phyloP scores from a whole-genome alignment of 108 stramenopile species.

The Thalassiosira profunda region DNA sequence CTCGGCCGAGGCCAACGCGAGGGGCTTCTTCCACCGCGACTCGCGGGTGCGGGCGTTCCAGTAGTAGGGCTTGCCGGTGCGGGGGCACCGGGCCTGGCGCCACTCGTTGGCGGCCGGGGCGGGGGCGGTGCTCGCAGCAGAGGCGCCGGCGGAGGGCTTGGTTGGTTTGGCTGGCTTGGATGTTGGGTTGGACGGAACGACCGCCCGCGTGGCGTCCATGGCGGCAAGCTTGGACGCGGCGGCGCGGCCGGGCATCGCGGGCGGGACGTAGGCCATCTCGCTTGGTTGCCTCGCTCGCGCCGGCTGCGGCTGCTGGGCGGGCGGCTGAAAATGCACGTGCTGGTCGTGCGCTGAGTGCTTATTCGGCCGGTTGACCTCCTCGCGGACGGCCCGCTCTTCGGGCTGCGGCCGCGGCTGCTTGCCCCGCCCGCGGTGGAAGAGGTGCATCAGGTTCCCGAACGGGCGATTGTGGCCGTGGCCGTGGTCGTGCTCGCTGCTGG shows the following conservation, averaged over 20 bases:
- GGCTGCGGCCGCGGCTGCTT: too few species aligned
- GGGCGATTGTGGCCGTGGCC: too few species aligned
- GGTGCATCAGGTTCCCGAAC: too few species aligned
- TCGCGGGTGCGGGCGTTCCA: constrained; percentile 90
- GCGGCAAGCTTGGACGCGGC: too few species aligned
- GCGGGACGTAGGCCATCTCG: background rate
- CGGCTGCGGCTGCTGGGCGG: background rate
- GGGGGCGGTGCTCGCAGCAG: background rate
- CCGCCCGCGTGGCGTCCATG: too few species aligned
- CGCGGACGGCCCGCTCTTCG: background rate
- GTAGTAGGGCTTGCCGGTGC: constrained; percentile 88
- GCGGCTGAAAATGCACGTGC: background rate
- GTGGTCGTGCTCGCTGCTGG: too few species aligned
- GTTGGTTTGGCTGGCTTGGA: background rate
- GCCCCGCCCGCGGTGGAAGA: too few species aligned
- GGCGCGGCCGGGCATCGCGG: background rate
- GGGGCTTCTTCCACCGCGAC: constrained; percentile 95
- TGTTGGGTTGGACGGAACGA: too few species aligned
- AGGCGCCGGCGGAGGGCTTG: background rate
- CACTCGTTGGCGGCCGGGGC: constrained; percentile 33
- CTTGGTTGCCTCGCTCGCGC: background rate
- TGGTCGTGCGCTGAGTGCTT: background rate
- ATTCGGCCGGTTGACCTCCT: too few species aligned
- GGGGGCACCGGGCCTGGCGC: constrained; percentile 81
- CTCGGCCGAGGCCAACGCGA: constrained; percentile 66